phyloP scores from a whole-genome alignment of 306 rosid species.

The Pterocarpus santalinus region DNA sequence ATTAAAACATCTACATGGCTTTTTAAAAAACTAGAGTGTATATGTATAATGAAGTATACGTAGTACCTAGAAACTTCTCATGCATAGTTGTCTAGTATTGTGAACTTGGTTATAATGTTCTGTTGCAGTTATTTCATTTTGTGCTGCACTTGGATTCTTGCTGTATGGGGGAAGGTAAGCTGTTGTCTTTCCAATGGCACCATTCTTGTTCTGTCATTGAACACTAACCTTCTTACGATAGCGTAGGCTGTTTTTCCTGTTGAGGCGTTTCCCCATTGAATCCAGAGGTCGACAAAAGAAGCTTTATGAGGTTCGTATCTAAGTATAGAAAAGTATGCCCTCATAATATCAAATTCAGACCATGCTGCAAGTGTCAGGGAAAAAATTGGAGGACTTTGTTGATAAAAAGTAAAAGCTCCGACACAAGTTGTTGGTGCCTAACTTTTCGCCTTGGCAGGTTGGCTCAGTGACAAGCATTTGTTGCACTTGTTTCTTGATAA shows the following conservation, averaged over 20 bases:
- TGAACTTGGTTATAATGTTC: slow-evolving; percentile 41
- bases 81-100: slow-evolving; percentile 1
- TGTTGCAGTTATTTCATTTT: slow-evolving; percentile 72
- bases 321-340: slow-evolving; percentile 13
- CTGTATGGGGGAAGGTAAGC: slow-evolving; percentile 88
- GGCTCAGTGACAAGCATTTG: slow-evolving; percentile 79
- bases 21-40: no score
- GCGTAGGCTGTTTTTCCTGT: slow-evolving; percentile 72
- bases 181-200: neutral
- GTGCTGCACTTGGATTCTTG: slow-evolving; percentile 77
- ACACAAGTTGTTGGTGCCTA: slow-evolving; percentile 27
- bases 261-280: slow-evolving; percentile 82
- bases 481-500: slow-evolving; percentile 76
- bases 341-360: slow-evolving; percentile 6
- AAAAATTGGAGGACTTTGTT: neutral
- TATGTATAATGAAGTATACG: neutral
- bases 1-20: neutral
- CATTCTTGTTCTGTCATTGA: slow-evolving; percentile 1
- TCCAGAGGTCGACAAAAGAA: slow-evolving; percentile 85
- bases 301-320: slow-evolving; percentile 72
- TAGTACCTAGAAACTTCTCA: neutral
- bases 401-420: neutral
- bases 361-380: neutral
- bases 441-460: slow-evolving; percentile 61
- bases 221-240: slow-evolving; percentile 25